Conservation (phyloP, 2,329 filamentous ascomycete genomes). For the Ascochyta koolunga region DNA sequence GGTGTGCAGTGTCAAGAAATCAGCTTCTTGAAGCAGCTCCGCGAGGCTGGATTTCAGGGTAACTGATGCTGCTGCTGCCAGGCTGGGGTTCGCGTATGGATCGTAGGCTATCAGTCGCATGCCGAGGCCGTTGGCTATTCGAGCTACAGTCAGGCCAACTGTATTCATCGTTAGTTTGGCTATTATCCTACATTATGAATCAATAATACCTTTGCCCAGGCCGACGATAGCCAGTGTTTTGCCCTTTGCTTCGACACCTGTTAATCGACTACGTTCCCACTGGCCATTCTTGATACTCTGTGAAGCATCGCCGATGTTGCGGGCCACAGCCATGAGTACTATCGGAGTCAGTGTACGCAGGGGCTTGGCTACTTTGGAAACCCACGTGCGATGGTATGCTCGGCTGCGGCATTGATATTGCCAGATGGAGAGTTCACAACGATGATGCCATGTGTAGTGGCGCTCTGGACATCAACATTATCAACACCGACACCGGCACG, state of each 20-base stretch:
- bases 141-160: conserved; percentile 78
- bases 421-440: conserved; percentile 81
- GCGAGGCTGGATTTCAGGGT: conserved; percentile 63
- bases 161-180: conserved; percentile 19
- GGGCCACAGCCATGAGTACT: conserved; percentile 73
- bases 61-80: conserved; percentile 72
- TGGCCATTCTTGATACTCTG: conserved; percentile 71
- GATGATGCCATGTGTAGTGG: conserved; percentile 75
- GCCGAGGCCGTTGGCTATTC: conserved; percentile 77
- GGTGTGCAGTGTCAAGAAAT: conserved; percentile 83
- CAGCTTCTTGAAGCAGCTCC: conserved; percentile 68
- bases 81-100: conserved; percentile 76
- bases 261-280: conserved; percentile 77
- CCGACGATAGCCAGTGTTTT: conserved; percentile 80
- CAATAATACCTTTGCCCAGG: conserved; percentile 69
- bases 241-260: conserved; percentile 77
- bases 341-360: conserved; percentile 30
- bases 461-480: conserved; percentile 77
- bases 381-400: conserved; percentile 70
- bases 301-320: conserved; percentile 74
- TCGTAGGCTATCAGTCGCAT: conserved; percentile 79
- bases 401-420: conserved; percentile 80
- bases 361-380: background rate
- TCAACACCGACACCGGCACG: conserved; percentile 80
- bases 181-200: background rate